Base-by-base conservation (phyloP, 176 grass and related monocot species). In the Metroxylon sagu region DNA sequence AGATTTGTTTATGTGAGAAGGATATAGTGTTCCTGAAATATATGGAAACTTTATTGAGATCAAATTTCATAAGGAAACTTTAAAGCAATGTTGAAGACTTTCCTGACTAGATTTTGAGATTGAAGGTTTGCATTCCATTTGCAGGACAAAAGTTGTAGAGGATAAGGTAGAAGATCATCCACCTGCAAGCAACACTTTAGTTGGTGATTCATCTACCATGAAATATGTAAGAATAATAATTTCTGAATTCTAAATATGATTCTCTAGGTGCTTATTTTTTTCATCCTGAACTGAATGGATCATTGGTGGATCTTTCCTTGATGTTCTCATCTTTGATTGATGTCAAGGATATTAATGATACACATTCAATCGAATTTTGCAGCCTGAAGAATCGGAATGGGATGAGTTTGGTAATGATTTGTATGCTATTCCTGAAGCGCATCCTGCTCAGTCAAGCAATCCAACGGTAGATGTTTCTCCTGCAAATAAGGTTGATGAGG, bases 351-450 rank as follows among this genome's bases (percentile, higher is more conserved):
- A 43, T 43, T 43, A 10, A 43, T 43, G 12, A 43, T 43, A 43
- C 35, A 43, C 35, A 43, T 14, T 14, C 21, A 64, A 69, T 76
- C 78, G 1, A 77, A 78, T 67, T 50, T 72, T 76, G 76, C 88
- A 98, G 94, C 70, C 73, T 73, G 87, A 98, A 68, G 94, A 98
- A 85, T 93, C 79, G 67, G 88, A 98, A 59, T 98, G 94, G 94
- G 94, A 93, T 78, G 94, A 98, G 65, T 98, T 98, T 56, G 94
- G 94, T 43, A 93, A 89, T 4, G 85, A 79, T 54, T 82, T 88
- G 60, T 98, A 98, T 79, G 76, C 79, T 39, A 56, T 85, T 75
- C 79, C 76, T 64, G 84, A 92, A 78, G 77, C 29, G 0, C 53
- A 83, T 27, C 76, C 63, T 65, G 62, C 82, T 67, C 88, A 93